Evolutionary conservation across 2,329 filamentous ascomycete genomes (phyloP), one percentile per base, ranked within the genome.

Genomic region (Exophiala lecanii-corni): DNA sequence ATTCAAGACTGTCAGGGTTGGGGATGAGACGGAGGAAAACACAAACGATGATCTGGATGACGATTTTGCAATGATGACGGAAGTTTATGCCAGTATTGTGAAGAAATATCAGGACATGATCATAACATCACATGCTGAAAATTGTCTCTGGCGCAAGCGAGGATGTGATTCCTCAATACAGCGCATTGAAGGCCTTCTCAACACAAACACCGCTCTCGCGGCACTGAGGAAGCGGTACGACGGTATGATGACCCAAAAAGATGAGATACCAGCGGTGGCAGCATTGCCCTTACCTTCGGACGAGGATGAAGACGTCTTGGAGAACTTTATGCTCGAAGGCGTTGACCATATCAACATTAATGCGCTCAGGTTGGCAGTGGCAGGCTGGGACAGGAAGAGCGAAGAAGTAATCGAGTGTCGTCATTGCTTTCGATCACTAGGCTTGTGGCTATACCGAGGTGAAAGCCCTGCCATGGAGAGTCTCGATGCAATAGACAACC

Each of bases 401-500:
- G 55, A 60, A 19, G 61, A 87, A 47, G 78, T 91, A 12, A 82
- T 86, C 4, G 81, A 81, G 3, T 98, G 92, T 63, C 76, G 83
- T 45, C 86, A 87, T 15, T 98, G 92, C 61, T 85, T 94, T 58
- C 81, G 92, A 46, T 81, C 89, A 1, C 72, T 97, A 0, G 92
- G 92, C 0, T 73, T 98, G 2, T 98, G 92, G 92, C 84, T 98
- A 71, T 97, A 94, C 62, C 45, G 53, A 15, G 51, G 51, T 26
- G 41, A 51, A 7, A 84, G 81, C 58, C 82, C 81, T 62, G 89
- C 82, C 63, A 77, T 79, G 56, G 75, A 84, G 20, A 74, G 78
- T 43, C 72, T 92, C 1, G 81, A 91, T 57, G 79, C 81, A 3
- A 65, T 82, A 2, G 73, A 74, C 4, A 84, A 89, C 61, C 86